Percentiles rank a stretch among this genome's conserved stretches.
Conservation (phyloP, 2,329 filamentous ascomycete species). For the Knoxdaviesia capensis region DNA sequence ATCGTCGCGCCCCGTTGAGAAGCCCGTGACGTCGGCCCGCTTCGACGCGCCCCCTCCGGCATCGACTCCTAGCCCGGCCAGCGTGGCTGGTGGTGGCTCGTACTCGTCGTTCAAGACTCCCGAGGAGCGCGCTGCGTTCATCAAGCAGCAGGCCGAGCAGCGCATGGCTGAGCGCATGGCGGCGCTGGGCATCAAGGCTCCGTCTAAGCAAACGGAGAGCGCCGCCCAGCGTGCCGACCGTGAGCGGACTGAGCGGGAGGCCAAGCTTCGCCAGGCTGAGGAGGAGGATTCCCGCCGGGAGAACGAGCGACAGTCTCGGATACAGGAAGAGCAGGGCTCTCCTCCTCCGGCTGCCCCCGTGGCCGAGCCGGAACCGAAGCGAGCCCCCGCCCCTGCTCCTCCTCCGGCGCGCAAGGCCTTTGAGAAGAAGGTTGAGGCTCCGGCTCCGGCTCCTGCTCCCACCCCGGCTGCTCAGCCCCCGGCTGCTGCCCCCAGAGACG, state of each 20-base stretch:
- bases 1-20: conserved; percentile 21
- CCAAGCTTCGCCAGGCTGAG: conserved; percentile 74
- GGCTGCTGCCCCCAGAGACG: conserved; percentile 33
- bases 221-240: conserved; percentile 71
- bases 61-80: conserved; percentile 20
- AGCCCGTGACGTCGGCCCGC: conserved; percentile 29
- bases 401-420: conserved; percentile 55
- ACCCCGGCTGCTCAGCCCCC: not conserved
- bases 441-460: conserved; percentile 26
- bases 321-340: conserved; percentile 55
- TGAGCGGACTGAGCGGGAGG: conserved; percentile 70
- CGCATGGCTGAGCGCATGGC: conserved; percentile 93
- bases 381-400: conserved; percentile 63
- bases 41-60: conserved; percentile 16
- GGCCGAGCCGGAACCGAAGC: conserved; percentile 30
- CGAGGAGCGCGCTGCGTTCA: conserved; percentile 85
- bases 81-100: conserved; percentile 36
- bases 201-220: conserved; percentile 60
- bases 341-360: conserved; percentile 33
- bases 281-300: conserved; percentile 85
- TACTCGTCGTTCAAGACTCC: conserved; percentile 77
- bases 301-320: conserved; percentile 62
- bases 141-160: conserved; percentile 91
- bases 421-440: conserved; percentile 36
- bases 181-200: conserved; percentile 75